phyloP scores from a whole-genome alignment of 495 filamentous ascomycete species.

The Aspergillus affinis region DNA sequence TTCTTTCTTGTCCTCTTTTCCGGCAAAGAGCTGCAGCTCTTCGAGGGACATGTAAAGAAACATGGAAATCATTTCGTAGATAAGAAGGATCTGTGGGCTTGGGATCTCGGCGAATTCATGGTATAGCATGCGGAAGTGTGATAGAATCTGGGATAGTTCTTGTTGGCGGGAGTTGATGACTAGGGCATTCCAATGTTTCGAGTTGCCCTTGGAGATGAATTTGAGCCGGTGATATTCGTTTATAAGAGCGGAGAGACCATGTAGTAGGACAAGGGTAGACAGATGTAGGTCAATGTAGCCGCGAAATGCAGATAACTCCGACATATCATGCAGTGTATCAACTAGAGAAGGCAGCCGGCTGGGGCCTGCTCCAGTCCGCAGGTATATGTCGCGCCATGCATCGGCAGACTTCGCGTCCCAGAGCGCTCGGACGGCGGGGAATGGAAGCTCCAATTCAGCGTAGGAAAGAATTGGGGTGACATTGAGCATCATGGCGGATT shows the following conservation, averaged over 20 bases:
- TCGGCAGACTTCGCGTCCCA: constrained; percentile 57
- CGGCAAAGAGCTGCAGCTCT: constrained; percentile 64
- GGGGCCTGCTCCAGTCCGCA: constrained; percentile 25
- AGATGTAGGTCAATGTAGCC: constrained; percentile 50
- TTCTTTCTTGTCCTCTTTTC: constrained; percentile 62
- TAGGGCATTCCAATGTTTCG: constrained; percentile 45
- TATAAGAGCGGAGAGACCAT: constrained; percentile 58
- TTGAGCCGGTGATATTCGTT: constrained; percentile 60
- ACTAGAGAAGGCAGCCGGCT: constrained; percentile 47
- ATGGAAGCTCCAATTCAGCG: constrained; percentile 58
- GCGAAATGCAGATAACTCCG: constrained; percentile 37
- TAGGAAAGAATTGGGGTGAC: constrained; percentile 61
- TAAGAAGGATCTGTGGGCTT: constrained; percentile 37
- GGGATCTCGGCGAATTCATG: constrained; percentile 22
- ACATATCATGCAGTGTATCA: constrained; percentile 53
- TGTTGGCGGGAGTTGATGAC: constrained; percentile 52
- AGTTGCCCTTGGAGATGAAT: constrained; percentile 41
- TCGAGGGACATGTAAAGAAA: constrained; percentile 61
- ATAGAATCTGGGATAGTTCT: constrained; percentile 46
- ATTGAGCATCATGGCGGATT: constrained; percentile 57
- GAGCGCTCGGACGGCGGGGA: constrained; percentile 52
- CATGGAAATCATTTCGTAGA: constrained; percentile 58
- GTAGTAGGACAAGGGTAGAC: constrained; percentile 50
- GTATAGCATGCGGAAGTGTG: constrained; percentile 44
- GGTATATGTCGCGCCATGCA: constrained; percentile 56